Evolutionary conservation across 2,329 filamentous ascomycete species (phyloP), one percentile per base, ranked within the genome.

Genomic region (Dactylonectria estremocensis): DNA sequence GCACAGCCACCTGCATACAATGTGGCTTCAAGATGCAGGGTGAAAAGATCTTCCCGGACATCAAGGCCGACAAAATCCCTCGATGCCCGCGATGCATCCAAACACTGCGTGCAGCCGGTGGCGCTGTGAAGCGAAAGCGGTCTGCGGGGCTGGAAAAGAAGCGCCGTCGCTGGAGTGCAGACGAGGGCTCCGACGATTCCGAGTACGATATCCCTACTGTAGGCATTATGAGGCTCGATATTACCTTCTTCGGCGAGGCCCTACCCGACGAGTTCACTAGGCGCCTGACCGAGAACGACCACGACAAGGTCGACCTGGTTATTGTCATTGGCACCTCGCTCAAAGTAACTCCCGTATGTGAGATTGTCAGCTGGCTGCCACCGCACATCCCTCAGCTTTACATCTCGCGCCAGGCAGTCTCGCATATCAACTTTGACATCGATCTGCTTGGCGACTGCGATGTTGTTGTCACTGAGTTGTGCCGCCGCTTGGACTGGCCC

Each of bases 391-490:
- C 95, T 7, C 95, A 97, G 81, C 93, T 97, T 69, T 97, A 96
- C 82, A 94, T 98, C 74, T 95, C 92, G 18, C 90, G 93, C 72
- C 92, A 93, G 83, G 92, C 95, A 3, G 93, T 97, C 62, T 87
- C 86, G 43, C 95, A 98, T 80, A 93, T 97, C 78, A 94, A 97
- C 78, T 98, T 99, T 75, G 96, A 99, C 80, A 94, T 99, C 73
- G 95, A 98, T 79, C 87, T 99, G 62, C 86, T 98, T n/a, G 96
- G 96, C 40, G 94, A 98, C 79, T 98, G 95, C 81, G 96, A 99
- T 78, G 88, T 95, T 46, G 91, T 98, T 9, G 93, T 98, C 16
- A 88, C 92, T 1, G 95, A 98, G 83, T 87, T 99, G 59, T 95
- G 93, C 78, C 89, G 91, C 52, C 89, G 93, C 13, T 91, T 93